Percentiles rank a stretch among this genome's conserved stretches.
These are phyloP conservation scores for Fistulinella staudtii DNA, from an alignment of 1,284 basidiomycete species.

Conservation along the genomic window DNA sequence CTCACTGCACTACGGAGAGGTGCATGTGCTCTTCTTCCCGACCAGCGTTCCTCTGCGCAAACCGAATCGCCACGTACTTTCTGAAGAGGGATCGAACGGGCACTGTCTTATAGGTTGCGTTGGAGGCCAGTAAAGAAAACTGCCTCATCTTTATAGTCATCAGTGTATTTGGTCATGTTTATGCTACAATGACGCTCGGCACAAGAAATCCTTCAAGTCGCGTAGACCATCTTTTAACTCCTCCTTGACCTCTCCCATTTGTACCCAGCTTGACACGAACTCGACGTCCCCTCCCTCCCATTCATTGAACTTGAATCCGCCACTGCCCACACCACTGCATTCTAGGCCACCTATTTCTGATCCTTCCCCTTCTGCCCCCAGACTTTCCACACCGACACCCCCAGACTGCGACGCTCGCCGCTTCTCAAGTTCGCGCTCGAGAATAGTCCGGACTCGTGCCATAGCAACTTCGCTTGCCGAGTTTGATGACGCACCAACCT, in stretches of 20 bases:
- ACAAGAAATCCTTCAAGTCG: conserved; percentile 48
- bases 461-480: conserved; percentile 53
- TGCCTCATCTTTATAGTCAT: conserved; percentile 8
- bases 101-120: conserved; percentile 76
- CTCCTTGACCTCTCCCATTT: conserved; percentile 29
- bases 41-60: conserved; percentile 59
- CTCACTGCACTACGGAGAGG: conserved; percentile 53
- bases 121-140: conserved; percentile 16
- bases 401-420: conserved; percentile 57
- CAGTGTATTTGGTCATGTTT: conserved; percentile 29
- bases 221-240: conserved; percentile 44
- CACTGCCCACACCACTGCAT: conserved; percentile 49
- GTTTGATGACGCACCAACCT: conserved; percentile 42
- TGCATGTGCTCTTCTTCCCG: conserved; percentile 61
- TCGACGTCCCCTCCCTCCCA: conserved; percentile 77
- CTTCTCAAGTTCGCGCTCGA: conserved; percentile 79
- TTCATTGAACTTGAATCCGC: conserved; percentile 61
- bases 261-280: conserved; percentile 61
- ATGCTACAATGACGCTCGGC: conserved; percentile 35
- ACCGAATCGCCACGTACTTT: conserved; percentile 68
- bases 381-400: conserved; percentile 64
- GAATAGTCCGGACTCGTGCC: conserved; percentile 64
- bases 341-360: conserved; percentile 65
- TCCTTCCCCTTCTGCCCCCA: conserved; percentile 62
- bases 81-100: conserved; percentile 50